A percentile compares a stretch with the other conserved stretches of the same genome.
These are phyloP conservation scores for Solanum peruvianum DNA, from an alignment of 257 asterid species.

Conservation along the genomic window DNA sequence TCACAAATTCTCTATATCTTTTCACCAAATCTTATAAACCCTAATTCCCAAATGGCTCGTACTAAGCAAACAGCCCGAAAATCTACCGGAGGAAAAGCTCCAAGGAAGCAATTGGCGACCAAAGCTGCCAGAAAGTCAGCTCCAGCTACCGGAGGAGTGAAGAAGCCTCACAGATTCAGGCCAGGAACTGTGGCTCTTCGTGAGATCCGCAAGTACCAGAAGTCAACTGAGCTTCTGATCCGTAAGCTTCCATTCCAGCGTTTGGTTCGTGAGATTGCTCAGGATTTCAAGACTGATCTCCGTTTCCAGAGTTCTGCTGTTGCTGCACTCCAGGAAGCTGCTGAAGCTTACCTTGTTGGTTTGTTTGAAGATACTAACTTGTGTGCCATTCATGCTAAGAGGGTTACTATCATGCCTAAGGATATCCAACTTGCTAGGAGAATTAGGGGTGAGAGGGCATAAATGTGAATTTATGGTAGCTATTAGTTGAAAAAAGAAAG, in stretches of 20 bases:
- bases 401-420: constrained; percentile 27
- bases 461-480: neutral
- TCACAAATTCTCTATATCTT: no score
- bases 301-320: constrained; percentile 28
- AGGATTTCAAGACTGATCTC: constrained; percentile 30
- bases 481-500: neutral
- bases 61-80: constrained; percentile 34
- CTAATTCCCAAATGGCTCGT: constrained; percentile 19
- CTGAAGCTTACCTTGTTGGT: constrained; percentile 19
- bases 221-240: constrained; percentile 20
- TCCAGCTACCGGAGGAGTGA: constrained; percentile 27
- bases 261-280: constrained; percentile 31
- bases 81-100: constrained; percentile 37
- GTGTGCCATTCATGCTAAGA: constrained; percentile 27
- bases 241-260: constrained; percentile 22
- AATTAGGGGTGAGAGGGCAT: constrained; percentile 23
- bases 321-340: constrained; percentile 25
- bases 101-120: constrained; percentile 25
- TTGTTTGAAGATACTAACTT: constrained; percentile 24
- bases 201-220: constrained; percentile 27
- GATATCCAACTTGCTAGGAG: constrained; percentile 27
- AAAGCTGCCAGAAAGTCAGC: constrained; percentile 32
- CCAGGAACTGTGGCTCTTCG: constrained; percentile 28
- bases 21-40: neutral
- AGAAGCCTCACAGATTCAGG: constrained; percentile 26